Evolutionary conservation across 345 rosid species (phyloP).

Genomic region (Salix brachista): DNA sequence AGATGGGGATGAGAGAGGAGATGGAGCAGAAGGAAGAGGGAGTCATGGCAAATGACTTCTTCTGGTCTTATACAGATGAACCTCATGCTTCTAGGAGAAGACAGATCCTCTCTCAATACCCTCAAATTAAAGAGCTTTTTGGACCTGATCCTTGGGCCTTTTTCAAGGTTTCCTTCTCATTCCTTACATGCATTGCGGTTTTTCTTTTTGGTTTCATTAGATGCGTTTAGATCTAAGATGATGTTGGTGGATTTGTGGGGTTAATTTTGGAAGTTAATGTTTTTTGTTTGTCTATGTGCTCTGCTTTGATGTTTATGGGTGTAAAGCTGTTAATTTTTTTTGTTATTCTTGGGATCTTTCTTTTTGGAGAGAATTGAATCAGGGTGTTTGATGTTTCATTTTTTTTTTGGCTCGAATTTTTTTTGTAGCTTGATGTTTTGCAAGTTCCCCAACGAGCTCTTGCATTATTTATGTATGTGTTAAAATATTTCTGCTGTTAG

Average conservation of each 20-base stretch:
- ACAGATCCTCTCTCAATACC: slow-evolving; percentile 82
- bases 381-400: background rate
- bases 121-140: slow-evolving; percentile 74
- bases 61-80: slow-evolving; percentile 92
- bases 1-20: slow-evolving; percentile 22
- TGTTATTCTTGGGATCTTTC: too few relatives aligned
- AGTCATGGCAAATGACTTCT: slow-evolving; percentile 70
- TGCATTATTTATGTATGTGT: background rate
- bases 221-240: background rate
- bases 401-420: background rate
- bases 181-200: background rate
- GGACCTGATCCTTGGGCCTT: slow-evolving; percentile 85
- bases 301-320: too few relatives aligned
- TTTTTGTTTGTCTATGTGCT: background rate
- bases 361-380: too few relatives aligned
- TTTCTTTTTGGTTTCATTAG: background rate
- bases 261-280: background rate
- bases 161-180: slow-evolving; percentile 44
- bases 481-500: background rate
- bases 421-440: background rate
- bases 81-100: slow-evolving; percentile 77
- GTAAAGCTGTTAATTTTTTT: too few relatives aligned
- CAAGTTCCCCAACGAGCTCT: background rate
- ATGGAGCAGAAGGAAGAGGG: slow-evolving; percentile 41
- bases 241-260: background rate